Evolutionary conservation across 768 basidiomycete genomes (phyloP), one percentile per base, ranked within the genome.

Genomic region (Lactifluus echinatus): DNA sequence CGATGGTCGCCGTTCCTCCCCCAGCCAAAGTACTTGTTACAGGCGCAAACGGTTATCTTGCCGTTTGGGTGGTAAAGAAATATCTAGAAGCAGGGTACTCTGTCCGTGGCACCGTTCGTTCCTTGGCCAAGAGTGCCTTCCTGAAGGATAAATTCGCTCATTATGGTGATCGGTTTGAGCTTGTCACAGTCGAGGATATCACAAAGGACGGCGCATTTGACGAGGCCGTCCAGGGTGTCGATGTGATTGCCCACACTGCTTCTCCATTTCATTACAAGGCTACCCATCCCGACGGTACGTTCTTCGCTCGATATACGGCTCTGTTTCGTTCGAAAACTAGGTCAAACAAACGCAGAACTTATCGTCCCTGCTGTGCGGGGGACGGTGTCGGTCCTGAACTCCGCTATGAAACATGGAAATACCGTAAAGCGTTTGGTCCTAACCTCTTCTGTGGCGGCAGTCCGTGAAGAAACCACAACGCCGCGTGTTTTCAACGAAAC

Each of bases 301-400:
- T 19, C 6, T 4, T 47, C 15, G 33, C 0, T 34, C 12, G 6
- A 21, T 24, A 5, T 12, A 49, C n/a, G 3, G 1, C 4, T 15
- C 3, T 1, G 29, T 19, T 4, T 42, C 12, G 14, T 56, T 49
- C 10, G 7, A 3, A 39, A 24, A 42, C 46, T 33, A 14, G 17
- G 39, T 26, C n/a, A n/a, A n/a, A n/a, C n/a, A 17, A 14, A 17
- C 34, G 12, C 42, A 84, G 83, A 87, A 58, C 63, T 88, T 37
- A 81, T 89, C 60, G 68, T 67, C 17, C 89, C 90, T 5, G 89
- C 89, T 24, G 78, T 91, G 3, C 71, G 80, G 2, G 89, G 89
- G 1, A 91, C 89, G 0, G 63, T 79, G 1, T 75, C 80, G 6
- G 73, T 91, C 14, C 71, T 92, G 24, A 70, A 79, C 58, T 81